Percentiles rank a stretch among this genome's conserved stretches.
Evolutionary conservation across 2,329 filamentous ascomycete species (phyloP).

Genomic region (Alternaria angustiovoidea): DNA sequence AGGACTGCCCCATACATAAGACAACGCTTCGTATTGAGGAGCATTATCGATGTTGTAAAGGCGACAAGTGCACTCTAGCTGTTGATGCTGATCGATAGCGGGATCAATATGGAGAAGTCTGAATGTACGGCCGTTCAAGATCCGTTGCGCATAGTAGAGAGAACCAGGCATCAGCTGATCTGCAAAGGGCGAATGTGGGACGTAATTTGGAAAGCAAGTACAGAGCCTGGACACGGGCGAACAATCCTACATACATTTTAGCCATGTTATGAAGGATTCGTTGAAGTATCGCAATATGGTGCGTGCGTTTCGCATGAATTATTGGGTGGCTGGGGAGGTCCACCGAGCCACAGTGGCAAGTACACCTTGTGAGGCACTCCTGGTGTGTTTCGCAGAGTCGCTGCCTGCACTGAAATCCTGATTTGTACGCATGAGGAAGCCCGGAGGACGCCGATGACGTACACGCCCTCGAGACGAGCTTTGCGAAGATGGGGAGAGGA

Average conservation of each 20-base stretch:
- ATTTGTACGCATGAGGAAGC: background rate
- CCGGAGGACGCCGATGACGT: background rate
- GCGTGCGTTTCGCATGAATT: background rate
- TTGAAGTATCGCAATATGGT: background rate
- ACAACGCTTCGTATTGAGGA: slow-evolving; percentile 15
- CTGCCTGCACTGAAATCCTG: background rate
- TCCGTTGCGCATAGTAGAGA: rapidly evolving
- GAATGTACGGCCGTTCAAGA: background rate
- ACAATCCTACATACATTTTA: background rate
- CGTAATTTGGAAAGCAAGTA: background rate
- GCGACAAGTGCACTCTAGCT: background rate
- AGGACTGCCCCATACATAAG: background rate
- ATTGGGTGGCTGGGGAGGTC: background rate
- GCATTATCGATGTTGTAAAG: background rate
- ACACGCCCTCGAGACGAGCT: background rate
- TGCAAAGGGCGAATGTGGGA: background rate
- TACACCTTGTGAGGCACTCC: background rate
- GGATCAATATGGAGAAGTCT: background rate
- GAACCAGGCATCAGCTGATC: background rate
- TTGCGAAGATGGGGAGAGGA: background rate
- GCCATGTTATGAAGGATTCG: background rate
- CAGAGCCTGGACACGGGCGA: background rate
- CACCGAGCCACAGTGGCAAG: background rate
- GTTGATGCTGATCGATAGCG: background rate
- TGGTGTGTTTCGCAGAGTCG: background rate